Evolutionary conservation across 2,329 filamentous ascomycete species (phyloP).

Genomic region (Microcyclosporella mali): DNA sequence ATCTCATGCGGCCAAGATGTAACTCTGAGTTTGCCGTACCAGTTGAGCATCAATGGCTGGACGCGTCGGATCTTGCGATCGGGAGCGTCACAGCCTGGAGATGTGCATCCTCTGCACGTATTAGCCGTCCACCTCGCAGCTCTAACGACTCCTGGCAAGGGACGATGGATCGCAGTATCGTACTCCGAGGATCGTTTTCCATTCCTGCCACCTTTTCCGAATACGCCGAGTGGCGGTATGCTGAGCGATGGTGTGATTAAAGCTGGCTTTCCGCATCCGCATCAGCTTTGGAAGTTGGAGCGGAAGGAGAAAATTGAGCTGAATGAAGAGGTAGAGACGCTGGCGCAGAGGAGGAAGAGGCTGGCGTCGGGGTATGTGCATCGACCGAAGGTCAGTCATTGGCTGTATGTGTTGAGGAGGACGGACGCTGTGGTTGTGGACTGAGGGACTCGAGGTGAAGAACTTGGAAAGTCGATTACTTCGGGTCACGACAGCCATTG

Average conservation of each 20-base stretch:
- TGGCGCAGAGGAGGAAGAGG: conserved; percentile 20
- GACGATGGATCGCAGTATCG: conserved; percentile 36
- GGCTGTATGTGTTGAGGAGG: conserved; percentile 35
- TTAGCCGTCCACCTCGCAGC: conserved; percentile 37
- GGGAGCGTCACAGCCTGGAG: conserved; percentile 12
- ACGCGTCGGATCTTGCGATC: conserved; percentile 12
- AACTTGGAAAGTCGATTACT: too few species aligned
- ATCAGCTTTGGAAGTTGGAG: conserved; percentile 33
- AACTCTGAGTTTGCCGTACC: conserved; percentile 15
- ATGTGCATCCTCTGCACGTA: conserved; percentile 35
- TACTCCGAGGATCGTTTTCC: conserved; percentile 37
- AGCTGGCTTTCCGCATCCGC: conserved; percentile 34
- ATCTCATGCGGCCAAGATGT: conserved; percentile 18
- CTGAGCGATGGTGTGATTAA: conserved; percentile 23
- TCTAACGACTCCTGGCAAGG: conserved; percentile 30
- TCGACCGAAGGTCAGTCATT: conserved; percentile 34
- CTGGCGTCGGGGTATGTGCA: conserved; percentile 24
- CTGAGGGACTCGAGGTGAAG: conserved; percentile 3
- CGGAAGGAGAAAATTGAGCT: conserved; percentile 27
- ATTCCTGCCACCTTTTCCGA: conserved; percentile 26
- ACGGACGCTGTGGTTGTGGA: conserved; percentile 26
- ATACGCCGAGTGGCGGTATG: conserved; percentile 19
- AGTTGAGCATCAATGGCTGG: conserved; percentile 20
- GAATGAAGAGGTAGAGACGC: conserved; percentile 20
- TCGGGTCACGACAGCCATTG: too few species aligned